These are phyloP conservation scores for Solanum habrochaites DNA, from an alignment of 257 asterid species.

Conservation along the genomic window DNA sequence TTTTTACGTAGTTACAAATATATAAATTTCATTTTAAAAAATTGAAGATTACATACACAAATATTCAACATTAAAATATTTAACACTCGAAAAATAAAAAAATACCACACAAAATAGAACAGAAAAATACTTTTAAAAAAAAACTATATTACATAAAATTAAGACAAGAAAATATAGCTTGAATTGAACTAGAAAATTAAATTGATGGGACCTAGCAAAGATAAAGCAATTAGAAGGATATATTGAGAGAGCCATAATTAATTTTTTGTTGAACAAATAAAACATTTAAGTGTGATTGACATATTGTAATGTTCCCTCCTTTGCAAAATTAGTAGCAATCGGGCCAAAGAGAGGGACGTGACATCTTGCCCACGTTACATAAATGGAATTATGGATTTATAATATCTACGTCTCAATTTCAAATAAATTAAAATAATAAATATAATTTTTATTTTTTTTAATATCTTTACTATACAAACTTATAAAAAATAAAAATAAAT, in stretches of 20 bases:
- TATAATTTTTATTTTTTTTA: background rate
- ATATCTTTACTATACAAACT: background rate
- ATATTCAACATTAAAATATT: too few relatives aligned
- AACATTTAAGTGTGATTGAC: background rate
- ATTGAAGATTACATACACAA: fast-evolving
- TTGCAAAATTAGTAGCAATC: background rate
- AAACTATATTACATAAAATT: too few relatives aligned
- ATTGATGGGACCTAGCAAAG: background rate
- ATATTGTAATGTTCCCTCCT: background rate
- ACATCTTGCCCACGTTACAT: background rate
- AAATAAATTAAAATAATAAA: background rate
- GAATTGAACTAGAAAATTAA: background rate
- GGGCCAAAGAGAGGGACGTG: background rate
- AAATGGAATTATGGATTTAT: background rate
- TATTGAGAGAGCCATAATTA: background rate
- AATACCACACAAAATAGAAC: fast-evolving
- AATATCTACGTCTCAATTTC: background rate
- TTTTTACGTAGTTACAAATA: too few relatives aligned
- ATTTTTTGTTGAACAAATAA: background rate
- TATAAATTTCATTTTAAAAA: too few relatives aligned
- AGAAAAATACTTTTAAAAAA: too few relatives aligned
- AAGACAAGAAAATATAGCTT: background rate
- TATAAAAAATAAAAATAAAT: background rate
- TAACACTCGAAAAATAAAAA: too few relatives aligned
- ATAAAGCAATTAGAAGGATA: background rate